Percentiles rank a stretch among this genome's conserved stretches.
These are phyloP conservation scores for Cornus florida DNA, from an alignment of 148 eudicot genomes.

Conservation along the genomic window DNA sequence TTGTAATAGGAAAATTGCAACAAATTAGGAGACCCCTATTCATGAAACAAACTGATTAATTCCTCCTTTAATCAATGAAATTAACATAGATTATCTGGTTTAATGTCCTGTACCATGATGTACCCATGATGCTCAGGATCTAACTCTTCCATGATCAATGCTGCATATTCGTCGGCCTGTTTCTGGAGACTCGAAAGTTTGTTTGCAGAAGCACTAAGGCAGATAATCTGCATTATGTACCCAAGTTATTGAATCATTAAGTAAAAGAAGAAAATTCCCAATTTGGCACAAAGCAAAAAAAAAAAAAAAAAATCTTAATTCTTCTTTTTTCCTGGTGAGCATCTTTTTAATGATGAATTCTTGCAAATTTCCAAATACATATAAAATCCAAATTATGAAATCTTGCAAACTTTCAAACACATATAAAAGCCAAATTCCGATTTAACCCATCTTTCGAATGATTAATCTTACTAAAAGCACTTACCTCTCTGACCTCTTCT, in stretches of 20 bases:
- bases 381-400: too few relatives aligned
- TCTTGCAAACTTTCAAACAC: too few relatives aligned
- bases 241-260: not conserved
- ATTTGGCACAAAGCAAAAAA: too few relatives aligned
- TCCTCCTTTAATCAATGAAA: not conserved
- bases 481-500: conserved; percentile 60
- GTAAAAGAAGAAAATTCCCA: not conserved
- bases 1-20: not conserved
- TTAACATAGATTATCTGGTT: not conserved
- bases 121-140: conserved; percentile 50
- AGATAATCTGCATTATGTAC: conserved; percentile 40
- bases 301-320: too few relatives aligned
- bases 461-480: not conserved
- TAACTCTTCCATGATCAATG: conserved; percentile 59
- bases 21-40: not conserved
- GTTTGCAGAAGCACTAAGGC: conserved; percentile 55
- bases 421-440: too few relatives aligned
- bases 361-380: too few relatives aligned
- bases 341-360: too few relatives aligned
- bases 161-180: conserved; percentile 58
- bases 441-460: too few relatives aligned
- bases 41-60: too few relatives aligned
- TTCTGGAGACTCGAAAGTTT: conserved; percentile 51
- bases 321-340: too few relatives aligned
- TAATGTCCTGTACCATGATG: conserved; percentile 40